phyloP scores from a whole-genome alignment of 257 asterid genomes.

The Thymus mandschuricus region DNA sequence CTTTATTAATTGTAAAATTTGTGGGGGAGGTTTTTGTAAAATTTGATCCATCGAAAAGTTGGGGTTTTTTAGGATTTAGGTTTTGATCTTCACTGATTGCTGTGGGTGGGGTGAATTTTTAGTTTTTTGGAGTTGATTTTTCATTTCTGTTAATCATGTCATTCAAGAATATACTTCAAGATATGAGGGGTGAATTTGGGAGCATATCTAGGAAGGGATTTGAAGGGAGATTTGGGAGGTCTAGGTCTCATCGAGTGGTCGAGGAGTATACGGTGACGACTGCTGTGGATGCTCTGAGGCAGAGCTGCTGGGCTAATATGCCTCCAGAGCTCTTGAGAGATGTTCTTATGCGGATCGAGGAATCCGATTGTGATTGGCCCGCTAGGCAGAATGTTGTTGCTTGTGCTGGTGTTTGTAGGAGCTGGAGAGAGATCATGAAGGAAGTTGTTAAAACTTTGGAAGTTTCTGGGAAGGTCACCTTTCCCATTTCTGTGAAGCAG shows the following conservation, averaged over 20 bases:
- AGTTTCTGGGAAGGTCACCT: conserved; percentile 67
- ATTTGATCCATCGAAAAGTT: conserved; percentile 7
- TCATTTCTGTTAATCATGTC: conserved; percentile 41
- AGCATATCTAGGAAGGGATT: conserved; percentile 52
- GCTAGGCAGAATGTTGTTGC: conserved; percentile 76
- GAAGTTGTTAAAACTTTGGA: conserved; percentile 73
- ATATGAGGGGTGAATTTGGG: conserved; percentile 63
- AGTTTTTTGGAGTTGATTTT: conserved; percentile 13
- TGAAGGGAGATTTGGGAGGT: conserved; percentile 55
- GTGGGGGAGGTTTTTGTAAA: not conserved
- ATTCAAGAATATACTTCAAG: conserved; percentile 57
- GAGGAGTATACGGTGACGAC: conserved; percentile 49
- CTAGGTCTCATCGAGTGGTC: conserved; percentile 58
- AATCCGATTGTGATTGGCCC: conserved; percentile 76
- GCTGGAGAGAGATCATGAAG: conserved; percentile 91
- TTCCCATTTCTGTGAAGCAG: conserved; percentile 96
- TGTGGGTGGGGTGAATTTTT: conserved; percentile 1
- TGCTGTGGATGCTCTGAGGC: conserved; percentile 76
- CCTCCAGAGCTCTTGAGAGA: conserved; percentile 96
- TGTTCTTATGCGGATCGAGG: conserved; percentile 78
- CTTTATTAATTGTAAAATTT: not conserved
- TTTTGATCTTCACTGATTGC: conserved; percentile 7
- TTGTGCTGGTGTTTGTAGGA: conserved; percentile 96
- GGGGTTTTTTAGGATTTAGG: conserved; percentile 5
- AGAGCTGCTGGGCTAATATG: conserved; percentile 93